Evolutionary conservation across 192 early-diverging fungal species (phyloP).

Genomic region (Neocallimastix lanati): DNA sequence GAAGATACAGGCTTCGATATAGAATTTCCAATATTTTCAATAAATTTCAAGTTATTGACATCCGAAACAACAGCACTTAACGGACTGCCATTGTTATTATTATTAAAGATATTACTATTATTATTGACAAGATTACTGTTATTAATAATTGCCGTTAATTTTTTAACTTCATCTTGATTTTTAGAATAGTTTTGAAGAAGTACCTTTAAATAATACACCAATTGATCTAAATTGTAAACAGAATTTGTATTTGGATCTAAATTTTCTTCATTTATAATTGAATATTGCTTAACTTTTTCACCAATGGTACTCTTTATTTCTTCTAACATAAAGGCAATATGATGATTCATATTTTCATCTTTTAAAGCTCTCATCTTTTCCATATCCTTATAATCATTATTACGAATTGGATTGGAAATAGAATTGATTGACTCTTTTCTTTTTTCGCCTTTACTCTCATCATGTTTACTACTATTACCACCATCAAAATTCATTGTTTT

Average conservation of each 20-base stretch:
- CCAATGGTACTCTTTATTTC: background rate
- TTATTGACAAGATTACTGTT: background rate
- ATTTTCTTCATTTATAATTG: background rate
- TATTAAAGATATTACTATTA: background rate
- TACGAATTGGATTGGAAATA: background rate
- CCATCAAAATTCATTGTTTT: background rate
- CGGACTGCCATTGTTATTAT: background rate
- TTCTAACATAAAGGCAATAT: background rate
- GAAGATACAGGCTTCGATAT: background rate
- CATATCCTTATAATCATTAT: background rate
- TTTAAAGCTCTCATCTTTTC: background rate
- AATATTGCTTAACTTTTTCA: background rate
- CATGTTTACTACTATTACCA: background rate
- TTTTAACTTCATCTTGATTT: background rate
- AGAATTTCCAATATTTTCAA: background rate
- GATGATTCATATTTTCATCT: background rate
- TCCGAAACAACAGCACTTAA: background rate
- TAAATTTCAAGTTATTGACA: background rate
- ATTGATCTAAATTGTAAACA: background rate
- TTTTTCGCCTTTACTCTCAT: too few relatives aligned
- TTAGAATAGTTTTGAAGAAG: background rate
- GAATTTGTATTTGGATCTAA: background rate
- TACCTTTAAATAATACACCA: background rate
- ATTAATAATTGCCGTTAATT: background rate
- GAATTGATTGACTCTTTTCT: too few relatives aligned